Conservation (phyloP, 2,329 filamentous ascomycete species). For the Paraphaeosphaeria sporulosa region DNA sequence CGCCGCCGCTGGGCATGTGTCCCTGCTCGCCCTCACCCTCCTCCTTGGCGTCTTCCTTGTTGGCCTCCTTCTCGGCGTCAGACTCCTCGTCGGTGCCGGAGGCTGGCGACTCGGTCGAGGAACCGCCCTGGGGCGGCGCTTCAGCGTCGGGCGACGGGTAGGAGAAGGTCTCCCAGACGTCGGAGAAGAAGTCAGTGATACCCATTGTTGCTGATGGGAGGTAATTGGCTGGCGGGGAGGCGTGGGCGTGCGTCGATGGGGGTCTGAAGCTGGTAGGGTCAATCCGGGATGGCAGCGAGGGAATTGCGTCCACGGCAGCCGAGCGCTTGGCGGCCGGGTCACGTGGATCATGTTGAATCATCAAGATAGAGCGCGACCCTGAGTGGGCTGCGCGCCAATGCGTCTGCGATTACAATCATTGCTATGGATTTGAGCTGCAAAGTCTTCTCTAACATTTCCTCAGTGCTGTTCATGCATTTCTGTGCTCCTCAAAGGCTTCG, state of each 20-base stretch:
- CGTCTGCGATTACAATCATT: neutral
- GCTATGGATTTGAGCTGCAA: neutral
- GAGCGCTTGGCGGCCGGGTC: no score
- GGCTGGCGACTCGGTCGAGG: slow-evolving; percentile 48
- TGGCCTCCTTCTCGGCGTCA: slow-evolving; percentile 51
- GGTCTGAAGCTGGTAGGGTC: slow-evolving; percentile 26
- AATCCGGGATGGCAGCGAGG: slow-evolving; percentile 19
- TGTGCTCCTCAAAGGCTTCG: slow-evolving; percentile 70
- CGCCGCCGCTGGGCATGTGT: slow-evolving; percentile 59
- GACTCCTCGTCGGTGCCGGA: slow-evolving; percentile 55
- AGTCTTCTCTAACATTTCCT: neutral
- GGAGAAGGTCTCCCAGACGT: slow-evolving; percentile 70
- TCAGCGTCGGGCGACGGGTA: slow-evolving; percentile 55
- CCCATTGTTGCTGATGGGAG: slow-evolving; percentile 59
- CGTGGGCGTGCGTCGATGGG: slow-evolving; percentile 32
- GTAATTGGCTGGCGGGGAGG: slow-evolving; percentile 40
- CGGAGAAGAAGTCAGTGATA: slow-evolving; percentile 70
- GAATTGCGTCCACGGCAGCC: slow-evolving; percentile 12
- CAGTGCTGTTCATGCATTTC: slow-evolving; percentile 17
- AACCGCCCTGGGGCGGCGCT: slow-evolving; percentile 52
- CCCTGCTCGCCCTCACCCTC: slow-evolving; percentile 57
- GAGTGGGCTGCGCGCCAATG: slow-evolving; percentile 7
- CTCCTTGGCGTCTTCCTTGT: slow-evolving; percentile 51
- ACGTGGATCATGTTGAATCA: no score
- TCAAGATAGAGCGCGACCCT: no score